These are phyloP conservation scores for Clathrus columnatus DNA, from an alignment of 768 basidiomycete species.

Conservation along the genomic window DNA sequence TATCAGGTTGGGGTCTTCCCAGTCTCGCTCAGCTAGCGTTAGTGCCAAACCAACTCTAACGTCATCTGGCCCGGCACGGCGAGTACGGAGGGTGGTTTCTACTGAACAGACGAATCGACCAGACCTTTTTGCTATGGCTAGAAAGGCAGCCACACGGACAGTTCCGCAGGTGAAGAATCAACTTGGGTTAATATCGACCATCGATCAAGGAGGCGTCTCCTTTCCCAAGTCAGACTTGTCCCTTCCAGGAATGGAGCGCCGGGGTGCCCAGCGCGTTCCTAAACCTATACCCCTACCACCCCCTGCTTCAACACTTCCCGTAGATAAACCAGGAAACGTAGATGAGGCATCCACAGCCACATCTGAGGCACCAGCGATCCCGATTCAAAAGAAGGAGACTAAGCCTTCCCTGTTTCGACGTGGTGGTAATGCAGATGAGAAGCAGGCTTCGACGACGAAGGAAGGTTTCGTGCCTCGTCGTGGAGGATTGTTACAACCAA, in stretches of 20 bases:
- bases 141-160: background rate
- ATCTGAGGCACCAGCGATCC: background rate
- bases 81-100: background rate
- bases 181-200: background rate
- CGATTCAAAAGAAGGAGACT: background rate
- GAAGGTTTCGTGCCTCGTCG: slow-evolving; percentile 1
- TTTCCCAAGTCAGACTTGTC: background rate
- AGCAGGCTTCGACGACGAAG: background rate
- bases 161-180: background rate
- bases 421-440: background rate
- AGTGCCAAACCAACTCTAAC: background rate
- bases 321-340: too few species aligned
- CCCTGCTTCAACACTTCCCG: background rate
- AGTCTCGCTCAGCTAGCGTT: background rate
- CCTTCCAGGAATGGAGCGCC: background rate
- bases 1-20: slow-evolving; percentile 1
- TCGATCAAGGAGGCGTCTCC: background rate
- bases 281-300: background rate
- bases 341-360: background rate
- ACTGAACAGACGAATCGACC: slow-evolving; percentile 3
- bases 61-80: slow-evolving; percentile 3
- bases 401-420: slow-evolving; percentile 8
- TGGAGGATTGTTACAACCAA: slow-evolving; percentile 6
- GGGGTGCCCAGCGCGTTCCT: slow-evolving; percentile 8
- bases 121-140: background rate